Evolutionary conservation across 768 basidiomycete species (phyloP), one percentile per base, ranked within the genome.

Genomic region (Gelatoporia subvermispora): DNA sequence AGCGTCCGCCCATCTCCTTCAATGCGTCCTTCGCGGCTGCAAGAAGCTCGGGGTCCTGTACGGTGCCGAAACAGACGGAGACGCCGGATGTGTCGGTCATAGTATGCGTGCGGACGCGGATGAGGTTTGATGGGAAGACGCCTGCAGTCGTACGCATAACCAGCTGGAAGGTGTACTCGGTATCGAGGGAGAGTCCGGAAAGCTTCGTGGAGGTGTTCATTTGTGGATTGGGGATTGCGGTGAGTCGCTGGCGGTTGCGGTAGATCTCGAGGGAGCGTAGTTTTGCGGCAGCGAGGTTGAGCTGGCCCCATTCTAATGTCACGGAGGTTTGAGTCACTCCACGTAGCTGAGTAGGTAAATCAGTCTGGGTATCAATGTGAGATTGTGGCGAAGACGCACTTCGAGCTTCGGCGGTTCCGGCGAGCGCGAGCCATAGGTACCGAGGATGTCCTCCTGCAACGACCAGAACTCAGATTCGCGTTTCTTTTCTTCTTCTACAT

Each of bases 291-390:
- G 93, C 96, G 15, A 98, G 79, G 47, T 88, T 71, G 17, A 98
- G 69, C 31, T 79, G 65, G 3, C 91, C 88, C 96, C 96, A 99
- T 72, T 99, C 94, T 18, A 99, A 77, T 2, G 93, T 94, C 2
- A 94, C 92, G 8, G 88, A 93, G 1, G 96, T 99, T 74, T 99
- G 96, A 0, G 96, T 98, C 42, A 91, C 82, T 60, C 96, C 93
- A 38, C 94, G 83, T 17, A 98, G 78, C 83, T 93, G 57, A n/a
- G n/a, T 4, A 24, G 13, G 28, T 31, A 22, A n/a, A 24, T 13
- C 23, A n/a, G 35, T 20, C 28, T 42, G 31, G 39, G 28, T 18
- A 34, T 21, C 13, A 53, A 13, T 37, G 36, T 21, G 36, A n/a
- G 18, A 20, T 25, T 15, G 34, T 20, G 28, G 28, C 28, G 7